phyloP scores from a whole-genome alignment of 257 asterid genomes.

The Penstemon newberryi region DNA sequence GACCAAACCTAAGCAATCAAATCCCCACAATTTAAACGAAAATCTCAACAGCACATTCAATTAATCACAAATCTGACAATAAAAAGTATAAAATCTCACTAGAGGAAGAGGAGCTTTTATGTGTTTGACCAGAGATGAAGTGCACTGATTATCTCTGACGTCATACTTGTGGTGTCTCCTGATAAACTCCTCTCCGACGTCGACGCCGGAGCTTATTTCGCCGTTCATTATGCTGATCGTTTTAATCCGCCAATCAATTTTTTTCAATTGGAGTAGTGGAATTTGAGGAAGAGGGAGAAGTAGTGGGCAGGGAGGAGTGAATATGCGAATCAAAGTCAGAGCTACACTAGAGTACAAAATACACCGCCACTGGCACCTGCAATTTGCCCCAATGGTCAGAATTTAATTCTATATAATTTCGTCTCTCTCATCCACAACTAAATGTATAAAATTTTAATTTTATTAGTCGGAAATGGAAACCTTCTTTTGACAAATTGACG shows the following conservation, averaged over 20 bases:
- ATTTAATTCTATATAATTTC: slow-evolving; percentile 19
- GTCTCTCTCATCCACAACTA: slow-evolving; percentile 37
- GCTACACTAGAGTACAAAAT: slow-evolving; percentile 41
- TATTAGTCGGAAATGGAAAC: slow-evolving; percentile 37
- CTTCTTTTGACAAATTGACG: slow-evolving; percentile 22
- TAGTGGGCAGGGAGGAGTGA: slow-evolving; percentile 37
- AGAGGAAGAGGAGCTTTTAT: slow-evolving; percentile 88
- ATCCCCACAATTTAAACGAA: background rate
- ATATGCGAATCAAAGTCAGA: slow-evolving; percentile 44
- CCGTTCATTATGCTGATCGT: slow-evolving; percentile 44
- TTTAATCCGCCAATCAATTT: slow-evolving; percentile 6
- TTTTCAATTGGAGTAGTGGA: background rate
- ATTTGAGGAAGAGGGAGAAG: slow-evolving; percentile 19
- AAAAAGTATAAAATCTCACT: slow-evolving; percentile 37
- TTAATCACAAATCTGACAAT: slow-evolving; percentile 26
- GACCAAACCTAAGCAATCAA: slow-evolving; percentile 70
- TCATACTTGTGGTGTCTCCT: slow-evolving; percentile 73
- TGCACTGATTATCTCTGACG: slow-evolving; percentile 69
- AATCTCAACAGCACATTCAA: background rate
- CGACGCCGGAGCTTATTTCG: slow-evolving; percentile 42
- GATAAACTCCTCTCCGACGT: slow-evolving; percentile 65
- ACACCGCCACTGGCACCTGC: slow-evolving; percentile 52
- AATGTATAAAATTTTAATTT: background rate
- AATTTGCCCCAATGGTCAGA: slow-evolving; percentile 47
- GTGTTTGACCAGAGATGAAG: slow-evolving; percentile 73